Evolutionary conservation across 768 basidiomycete genomes (phyloP), one percentile per base, ranked within the genome.

Genomic region (Serendipita sp.): DNA sequence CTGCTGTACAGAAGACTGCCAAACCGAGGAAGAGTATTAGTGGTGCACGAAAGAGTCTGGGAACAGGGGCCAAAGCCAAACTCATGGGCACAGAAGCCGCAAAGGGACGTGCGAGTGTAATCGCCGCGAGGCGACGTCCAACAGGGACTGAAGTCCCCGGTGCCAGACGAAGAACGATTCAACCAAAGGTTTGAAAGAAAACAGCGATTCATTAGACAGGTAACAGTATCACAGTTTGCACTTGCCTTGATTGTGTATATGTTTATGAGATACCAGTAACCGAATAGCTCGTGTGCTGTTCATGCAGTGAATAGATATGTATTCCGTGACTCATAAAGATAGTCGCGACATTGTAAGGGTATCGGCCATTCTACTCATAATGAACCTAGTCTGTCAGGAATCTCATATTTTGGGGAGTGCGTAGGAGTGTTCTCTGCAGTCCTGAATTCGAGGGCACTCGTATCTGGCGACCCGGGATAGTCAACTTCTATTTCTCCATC

Each of bases 361-460:
- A n/a, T n/a, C n/a, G n/a, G n/a, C n/a, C n/a, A n/a, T n/a, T n/a
- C 14, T 38, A 5, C 5, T 38, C 38, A 38, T 38, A 7, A 14
- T 38, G 38, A 38, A 14, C 38, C 38, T 38, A 38, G 38, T 38
- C 38, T 38, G 5, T 5, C 7, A 14, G 38, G 38, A 7, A 7
- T 14, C n/a, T 48, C 45, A 20, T 48, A 5, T n/a, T 48, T 48
- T n/a, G 45, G 45, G 9, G 45, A 48, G 45, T 48, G 45, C 26
- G n/a, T 48, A 58, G 53, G 53, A 1, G 53, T 58, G 31, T 58
- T 58, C 53, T 30, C 53, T 31, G 53, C 53, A 13, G 53, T 58
- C 53, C 26, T 24, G 28, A 58, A 58, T 31, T 28, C 24, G 26
- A 58, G 53, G 9, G 53, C 53, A 31, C 26, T 58, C 13, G 53